Percentiles rank a stretch among this genome's conserved stretches.
These are phyloP conservation scores for Sparassis latifolia DNA, from an alignment of 1,284 basidiomycete genomes.

Conservation along the genomic window DNA sequence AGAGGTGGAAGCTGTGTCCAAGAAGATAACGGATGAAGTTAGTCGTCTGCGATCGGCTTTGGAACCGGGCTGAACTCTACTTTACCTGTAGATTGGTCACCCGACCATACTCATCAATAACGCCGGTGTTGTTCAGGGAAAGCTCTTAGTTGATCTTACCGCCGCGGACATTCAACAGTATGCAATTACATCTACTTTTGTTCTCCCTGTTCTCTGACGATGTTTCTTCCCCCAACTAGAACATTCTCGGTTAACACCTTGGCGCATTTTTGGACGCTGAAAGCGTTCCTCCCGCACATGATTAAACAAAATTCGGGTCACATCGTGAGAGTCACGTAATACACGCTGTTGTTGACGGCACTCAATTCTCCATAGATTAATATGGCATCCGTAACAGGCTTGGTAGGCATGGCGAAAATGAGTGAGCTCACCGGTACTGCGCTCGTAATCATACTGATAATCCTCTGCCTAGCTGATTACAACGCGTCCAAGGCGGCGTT, in stretches of 20 bases:
- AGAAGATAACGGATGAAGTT: conserved; percentile 72
- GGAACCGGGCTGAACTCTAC: background rate
- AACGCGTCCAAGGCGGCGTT: conserved; percentile 84
- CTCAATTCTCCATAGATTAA: conserved; percentile 47
- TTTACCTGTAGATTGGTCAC: conserved; percentile 59
- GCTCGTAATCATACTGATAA: too few species aligned
- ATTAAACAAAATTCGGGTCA: conserved; percentile 75
- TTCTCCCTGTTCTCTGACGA: conserved; percentile 1
- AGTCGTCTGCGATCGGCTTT: conserved; percentile 5
- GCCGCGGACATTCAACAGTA: conserved; percentile 79
- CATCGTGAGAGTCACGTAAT: conserved; percentile 43
- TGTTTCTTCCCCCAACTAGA: conserved; percentile 36
- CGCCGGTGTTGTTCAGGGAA: conserved; percentile 92
- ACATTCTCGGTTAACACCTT: conserved; percentile 88
- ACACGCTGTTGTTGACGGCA: conserved; percentile 2
- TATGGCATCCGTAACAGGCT: conserved; percentile 75
- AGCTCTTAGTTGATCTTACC: conserved; percentile 73
- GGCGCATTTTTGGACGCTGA: conserved; percentile 86
- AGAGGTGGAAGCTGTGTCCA: conserved; percentile 68
- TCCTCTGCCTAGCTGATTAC: conserved; percentile 63
- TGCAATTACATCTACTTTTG: conserved; percentile 18
- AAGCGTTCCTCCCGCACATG: conserved; percentile 92
- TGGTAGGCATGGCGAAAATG: conserved; percentile 74
- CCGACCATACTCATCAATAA: conserved; percentile 94
- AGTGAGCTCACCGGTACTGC: conserved; percentile 41